Evolutionary conservation across 371 early-diverging fungal genomes (phyloP).

Genomic region (Mucor velutinosus): DNA sequence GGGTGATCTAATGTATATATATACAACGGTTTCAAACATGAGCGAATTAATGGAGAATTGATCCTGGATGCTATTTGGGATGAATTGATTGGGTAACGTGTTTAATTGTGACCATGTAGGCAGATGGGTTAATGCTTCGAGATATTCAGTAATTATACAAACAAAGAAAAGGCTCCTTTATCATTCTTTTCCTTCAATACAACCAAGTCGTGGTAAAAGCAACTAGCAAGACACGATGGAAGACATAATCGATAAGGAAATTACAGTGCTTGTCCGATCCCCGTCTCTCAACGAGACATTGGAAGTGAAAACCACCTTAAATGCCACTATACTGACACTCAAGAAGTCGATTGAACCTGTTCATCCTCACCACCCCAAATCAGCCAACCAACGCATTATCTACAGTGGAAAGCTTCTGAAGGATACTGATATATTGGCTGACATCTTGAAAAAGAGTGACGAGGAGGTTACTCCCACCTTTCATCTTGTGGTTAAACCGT

Average conservation of each 20-base stretch:
- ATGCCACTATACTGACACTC: conserved; percentile 29
- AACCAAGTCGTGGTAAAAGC: neutral
- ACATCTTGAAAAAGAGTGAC: conserved; percentile 32
- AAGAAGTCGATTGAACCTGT: conserved; percentile 33
- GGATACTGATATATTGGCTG: conserved; percentile 27
- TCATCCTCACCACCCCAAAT: conserved; percentile 43
- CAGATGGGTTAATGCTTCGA: neutral
- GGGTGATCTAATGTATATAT: neutral
- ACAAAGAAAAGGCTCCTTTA: neutral
- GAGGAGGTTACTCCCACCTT: conserved; percentile 31
- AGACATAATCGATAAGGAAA: conserved; percentile 8
- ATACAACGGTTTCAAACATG: neutral
- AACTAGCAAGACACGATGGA: neutral
- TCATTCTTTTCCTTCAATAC: neutral
- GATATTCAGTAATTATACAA: neutral
- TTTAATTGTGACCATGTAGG: neutral
- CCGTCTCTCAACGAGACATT: conserved; percentile 47
- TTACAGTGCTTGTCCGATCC: conserved; percentile 40
- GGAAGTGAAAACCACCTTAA: conserved; percentile 10
- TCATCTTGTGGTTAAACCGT: conserved; percentile 53
- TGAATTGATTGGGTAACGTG: neutral
- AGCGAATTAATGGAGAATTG: neutral
- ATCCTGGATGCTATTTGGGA: neutral
- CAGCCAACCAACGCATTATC: conserved; percentile 45
- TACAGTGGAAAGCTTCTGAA: conserved; percentile 40